phyloP scores from a whole-genome alignment of 225 moss, liverwort and hornwort species.

The Neckera pumila region DNA sequence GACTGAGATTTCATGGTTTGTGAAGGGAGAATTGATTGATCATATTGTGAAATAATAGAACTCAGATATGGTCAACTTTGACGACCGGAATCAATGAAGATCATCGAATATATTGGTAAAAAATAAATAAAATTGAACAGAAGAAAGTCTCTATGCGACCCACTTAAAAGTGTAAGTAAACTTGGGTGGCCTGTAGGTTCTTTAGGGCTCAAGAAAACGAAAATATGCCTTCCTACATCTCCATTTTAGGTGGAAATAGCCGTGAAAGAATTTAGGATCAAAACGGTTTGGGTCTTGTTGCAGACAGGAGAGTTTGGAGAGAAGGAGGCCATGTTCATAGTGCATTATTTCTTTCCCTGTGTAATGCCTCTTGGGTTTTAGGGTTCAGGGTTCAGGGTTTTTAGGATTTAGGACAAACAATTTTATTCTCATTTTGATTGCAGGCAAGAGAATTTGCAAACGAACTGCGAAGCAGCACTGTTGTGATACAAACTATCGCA shows the following conservation, averaged over 20 bases:
- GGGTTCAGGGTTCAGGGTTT: not conserved
- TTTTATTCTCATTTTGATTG: not conserved
- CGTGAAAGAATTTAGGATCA: not conserved
- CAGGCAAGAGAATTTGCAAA: slow-evolving; percentile 94
- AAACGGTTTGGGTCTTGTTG: not conserved
- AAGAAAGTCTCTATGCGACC: not conserved
- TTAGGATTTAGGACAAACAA: not conserved
- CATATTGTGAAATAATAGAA: not conserved
- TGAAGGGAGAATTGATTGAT: not conserved
- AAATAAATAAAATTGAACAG: not conserved
- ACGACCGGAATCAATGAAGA: not conserved
- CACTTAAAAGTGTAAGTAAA: not conserved
- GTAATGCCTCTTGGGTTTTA: not conserved
- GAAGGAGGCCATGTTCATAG: not conserved
- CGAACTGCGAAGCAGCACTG: slow-evolving; percentile 63
- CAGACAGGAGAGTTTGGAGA: not conserved
- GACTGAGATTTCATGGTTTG: not conserved
- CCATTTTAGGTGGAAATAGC: not conserved
- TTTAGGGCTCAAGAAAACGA: not conserved
- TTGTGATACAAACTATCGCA: slow-evolving; percentile 31
- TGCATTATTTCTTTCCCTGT: not conserved
- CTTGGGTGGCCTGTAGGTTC: not conserved
- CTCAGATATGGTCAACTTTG: not conserved
- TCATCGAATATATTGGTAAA: not conserved
- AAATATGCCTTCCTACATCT: not conserved